Evolutionary conservation across 176 grass and related monocot genomes (phyloP), one percentile per base, ranked within the genome.

Genomic region (Avena atlantica): DNA sequence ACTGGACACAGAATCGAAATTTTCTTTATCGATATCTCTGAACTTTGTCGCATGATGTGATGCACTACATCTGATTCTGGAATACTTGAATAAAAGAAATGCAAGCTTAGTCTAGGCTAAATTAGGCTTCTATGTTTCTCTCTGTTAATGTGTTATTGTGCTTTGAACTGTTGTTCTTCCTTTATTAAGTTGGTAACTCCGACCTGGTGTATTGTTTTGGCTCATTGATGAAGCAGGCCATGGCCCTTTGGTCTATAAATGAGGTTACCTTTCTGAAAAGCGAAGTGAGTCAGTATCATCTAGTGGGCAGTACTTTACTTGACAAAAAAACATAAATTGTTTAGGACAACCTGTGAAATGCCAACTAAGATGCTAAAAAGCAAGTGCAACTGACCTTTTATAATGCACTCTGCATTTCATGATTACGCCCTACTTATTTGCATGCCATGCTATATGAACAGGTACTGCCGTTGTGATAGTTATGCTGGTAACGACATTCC

Each of bases 381-480:
- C 12, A 87, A 15, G 31, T 77, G 51, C n/a, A 17, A 10, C n/a
- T 48, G 17, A 82, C 61, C 66, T 42, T 76, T 78, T 12, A 45
- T 12, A 79, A 68, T 80, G 55, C 9, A 71, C 16, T 61, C 51
- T 88, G 21, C 59, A 45, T 69, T 78, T 45, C 12, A 74, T 47
- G 70, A 83, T 63, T 48, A 21, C 47, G 19, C 5, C 40, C 31
- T 65, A 86, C 63, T 83, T 48, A 66, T 79, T 69, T 86, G 16
- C 15, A 31, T 89, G 27, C 68, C 34, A 72, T 81, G 17, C 74
- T 78, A 15, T 84, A 56, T 84, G 72, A 84, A 78, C 83, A 94
- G 94, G 94, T 76, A 97, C 91, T 81, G 94, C 94, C 9, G 94
- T 97, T 56, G 92, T 97, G 78, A 93, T 94, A 24, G 95, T 94